Percentiles rank a stretch among this genome's conserved stretches.
These are phyloP conservation scores for Quercus variabilis DNA, from an alignment of 306 rosid genomes.

Conservation along the genomic window DNA sequence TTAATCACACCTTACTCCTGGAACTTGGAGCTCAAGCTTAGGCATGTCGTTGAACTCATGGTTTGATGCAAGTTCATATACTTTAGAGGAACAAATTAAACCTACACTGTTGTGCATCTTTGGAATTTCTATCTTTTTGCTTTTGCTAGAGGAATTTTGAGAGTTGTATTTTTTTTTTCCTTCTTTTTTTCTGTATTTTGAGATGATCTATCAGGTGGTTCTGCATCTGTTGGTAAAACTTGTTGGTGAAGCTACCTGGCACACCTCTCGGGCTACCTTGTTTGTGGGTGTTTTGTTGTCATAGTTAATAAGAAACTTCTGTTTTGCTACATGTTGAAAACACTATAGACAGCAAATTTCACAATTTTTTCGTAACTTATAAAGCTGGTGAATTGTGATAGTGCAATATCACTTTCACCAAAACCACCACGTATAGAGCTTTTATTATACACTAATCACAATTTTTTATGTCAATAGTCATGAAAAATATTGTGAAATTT, in stretches of 20 bases:
- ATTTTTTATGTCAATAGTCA: too few relatives aligned
- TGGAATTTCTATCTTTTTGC: slow-evolving; percentile 7
- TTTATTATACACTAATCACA: too few relatives aligned
- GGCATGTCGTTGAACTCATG: slow-evolving; percentile 3
- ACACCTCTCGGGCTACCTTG: background rate
- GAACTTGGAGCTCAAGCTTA: slow-evolving; percentile 64
- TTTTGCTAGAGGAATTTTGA: slow-evolving; percentile 4
- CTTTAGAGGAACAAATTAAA: slow-evolving; percentile 4
- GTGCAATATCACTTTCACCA: too few relatives aligned
- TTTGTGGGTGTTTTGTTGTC: background rate
- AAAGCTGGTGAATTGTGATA: too few relatives aligned
- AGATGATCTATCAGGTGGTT: background rate
- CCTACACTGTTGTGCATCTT: slow-evolving; percentile 10
- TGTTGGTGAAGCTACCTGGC: background rate
- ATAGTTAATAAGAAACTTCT: background rate
- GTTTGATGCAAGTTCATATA: slow-evolving; percentile 7
- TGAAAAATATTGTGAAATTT: too few relatives aligned
- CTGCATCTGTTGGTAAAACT: background rate
- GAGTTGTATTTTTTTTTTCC: background rate
- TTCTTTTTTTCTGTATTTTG: background rate
- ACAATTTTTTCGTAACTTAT: too few relatives aligned
- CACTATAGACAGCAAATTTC: too few relatives aligned
- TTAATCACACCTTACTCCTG: slow-evolving; percentile 78
- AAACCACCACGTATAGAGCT: too few relatives aligned
- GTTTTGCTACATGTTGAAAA: background rate